phyloP scores from a whole-genome alignment of 805 yeast species.

The Saccharomyces paradoxus region DNA sequence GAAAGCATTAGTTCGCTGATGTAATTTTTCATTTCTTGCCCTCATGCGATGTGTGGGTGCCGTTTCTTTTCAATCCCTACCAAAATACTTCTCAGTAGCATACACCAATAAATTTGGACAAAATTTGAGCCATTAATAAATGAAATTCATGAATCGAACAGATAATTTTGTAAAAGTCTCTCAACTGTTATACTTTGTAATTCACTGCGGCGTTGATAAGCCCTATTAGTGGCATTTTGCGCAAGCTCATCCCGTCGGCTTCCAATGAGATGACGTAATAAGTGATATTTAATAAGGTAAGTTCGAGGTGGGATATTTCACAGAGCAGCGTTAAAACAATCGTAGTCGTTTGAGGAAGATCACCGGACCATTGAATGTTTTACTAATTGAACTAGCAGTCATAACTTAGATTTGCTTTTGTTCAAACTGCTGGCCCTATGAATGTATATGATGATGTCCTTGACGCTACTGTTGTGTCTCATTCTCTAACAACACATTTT shows the following conservation, averaged over 20 bases:
- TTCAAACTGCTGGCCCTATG: slow-evolving; percentile 36
- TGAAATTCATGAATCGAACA: background rate
- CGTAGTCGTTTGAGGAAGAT: background rate
- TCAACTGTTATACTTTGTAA: background rate
- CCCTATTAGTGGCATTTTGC: background rate
- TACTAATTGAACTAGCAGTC: background rate
- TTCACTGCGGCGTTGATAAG: background rate
- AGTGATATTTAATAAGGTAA: background rate
- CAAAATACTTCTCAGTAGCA: background rate
- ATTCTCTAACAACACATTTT: slow-evolving; percentile 46
- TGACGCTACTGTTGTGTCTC: slow-evolving; percentile 67
- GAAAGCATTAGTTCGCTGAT: background rate
- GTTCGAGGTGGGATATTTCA: background rate
- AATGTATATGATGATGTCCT: slow-evolving; percentile 71
- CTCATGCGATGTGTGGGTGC: slow-evolving; percentile 1
- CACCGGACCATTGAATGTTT: background rate
- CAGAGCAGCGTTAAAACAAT: background rate
- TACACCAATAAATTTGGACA: background rate
- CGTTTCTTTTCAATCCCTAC: background rate
- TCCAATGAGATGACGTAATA: background rate
- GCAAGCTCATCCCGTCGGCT: background rate
- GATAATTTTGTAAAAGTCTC: too few relatives aligned
- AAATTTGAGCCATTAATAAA: background rate
- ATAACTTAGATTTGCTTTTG: background rate
- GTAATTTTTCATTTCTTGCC: slow-evolving; percentile 1